Conservation (phyloP, 257 asterid genomes). For the Lantana camara region DNA sequence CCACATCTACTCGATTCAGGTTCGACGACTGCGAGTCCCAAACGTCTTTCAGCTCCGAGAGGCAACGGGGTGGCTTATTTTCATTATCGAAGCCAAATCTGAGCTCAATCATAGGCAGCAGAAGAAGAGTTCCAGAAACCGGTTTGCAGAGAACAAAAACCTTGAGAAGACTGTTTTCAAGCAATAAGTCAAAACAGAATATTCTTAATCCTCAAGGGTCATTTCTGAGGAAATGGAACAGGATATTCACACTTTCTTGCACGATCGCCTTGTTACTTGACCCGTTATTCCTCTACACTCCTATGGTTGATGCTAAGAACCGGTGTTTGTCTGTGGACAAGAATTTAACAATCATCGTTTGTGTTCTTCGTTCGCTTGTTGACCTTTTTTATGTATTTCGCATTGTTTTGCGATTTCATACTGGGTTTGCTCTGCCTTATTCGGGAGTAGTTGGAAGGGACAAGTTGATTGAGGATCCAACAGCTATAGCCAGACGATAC, state of each 20-base stretch:
- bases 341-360: constrained; percentile 42
- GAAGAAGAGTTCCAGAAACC: too few species aligned
- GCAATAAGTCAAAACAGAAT: constrained; percentile 22
- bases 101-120: too few species aligned
- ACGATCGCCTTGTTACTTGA: constrained; percentile 59
- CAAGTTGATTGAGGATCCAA: constrained; percentile 50
- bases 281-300: constrained; percentile 72
- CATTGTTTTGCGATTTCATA: constrained; percentile 60
- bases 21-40: too few species aligned
- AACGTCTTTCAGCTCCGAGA: too few species aligned
- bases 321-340: constrained; percentile 53
- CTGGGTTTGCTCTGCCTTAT: constrained; percentile 59
- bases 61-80: too few species aligned
- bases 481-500: constrained; percentile 60
- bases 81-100: too few species aligned
- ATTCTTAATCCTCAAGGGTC: constrained; percentile 56
- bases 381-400: constrained; percentile 61
- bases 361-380: constrained; percentile 54
- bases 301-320: constrained; percentile 35
- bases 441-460: constrained; percentile 74
- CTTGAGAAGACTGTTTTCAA: too few species aligned
- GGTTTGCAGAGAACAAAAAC: too few species aligned
- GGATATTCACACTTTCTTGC: constrained; percentile 48
- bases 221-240: constrained; percentile 62
- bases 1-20: too few species aligned